phyloP scores from a whole-genome alignment of 2,329 filamentous ascomycete species.

The Akanthomyces uredinophilus region DNA sequence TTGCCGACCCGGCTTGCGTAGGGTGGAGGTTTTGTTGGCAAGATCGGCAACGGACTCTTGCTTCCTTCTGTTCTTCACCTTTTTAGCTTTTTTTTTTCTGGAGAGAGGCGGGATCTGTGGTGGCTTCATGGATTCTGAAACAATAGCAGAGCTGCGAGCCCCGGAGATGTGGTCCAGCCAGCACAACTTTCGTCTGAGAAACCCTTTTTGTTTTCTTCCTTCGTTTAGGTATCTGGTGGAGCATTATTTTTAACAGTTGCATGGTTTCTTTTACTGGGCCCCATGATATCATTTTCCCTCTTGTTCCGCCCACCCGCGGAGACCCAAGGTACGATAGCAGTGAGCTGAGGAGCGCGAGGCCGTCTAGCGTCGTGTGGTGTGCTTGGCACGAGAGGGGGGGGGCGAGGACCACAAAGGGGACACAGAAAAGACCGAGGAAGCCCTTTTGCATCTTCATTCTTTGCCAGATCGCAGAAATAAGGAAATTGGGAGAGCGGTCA shows the following conservation, averaged over 20 bases:
- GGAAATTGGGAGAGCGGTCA: not conserved
- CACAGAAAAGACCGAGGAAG: too few relatives aligned
- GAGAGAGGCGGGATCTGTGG: too few relatives aligned
- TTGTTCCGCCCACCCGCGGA: not conserved
- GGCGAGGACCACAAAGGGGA: too few relatives aligned
- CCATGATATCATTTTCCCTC: conserved; percentile 8
- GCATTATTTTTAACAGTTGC: not conserved
- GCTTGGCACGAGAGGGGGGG: too few relatives aligned
- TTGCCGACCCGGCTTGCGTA: too few relatives aligned
- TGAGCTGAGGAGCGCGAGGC: not conserved
- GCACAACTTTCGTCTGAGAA: not conserved
- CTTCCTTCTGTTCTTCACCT: too few relatives aligned
- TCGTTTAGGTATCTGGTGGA: not conserved
- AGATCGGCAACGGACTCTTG: too few relatives aligned
- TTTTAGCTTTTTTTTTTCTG: too few relatives aligned
- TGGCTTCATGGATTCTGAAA: not conserved
- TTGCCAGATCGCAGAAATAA: not conserved
- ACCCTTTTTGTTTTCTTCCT: not conserved
- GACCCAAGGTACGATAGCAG: not conserved
- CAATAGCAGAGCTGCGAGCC: not conserved
- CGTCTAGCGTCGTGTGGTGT: too few relatives aligned
- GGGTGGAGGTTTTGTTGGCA: too few relatives aligned
- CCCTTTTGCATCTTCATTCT: not conserved
- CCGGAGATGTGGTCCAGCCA: too few relatives aligned
- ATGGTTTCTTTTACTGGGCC: not conserved